A percentile compares a stretch with the other conserved stretches of the same genome.
Conservation (phyloP, 192 early-diverging fungal species). For the Linnemannia schmuckeri region DNA sequence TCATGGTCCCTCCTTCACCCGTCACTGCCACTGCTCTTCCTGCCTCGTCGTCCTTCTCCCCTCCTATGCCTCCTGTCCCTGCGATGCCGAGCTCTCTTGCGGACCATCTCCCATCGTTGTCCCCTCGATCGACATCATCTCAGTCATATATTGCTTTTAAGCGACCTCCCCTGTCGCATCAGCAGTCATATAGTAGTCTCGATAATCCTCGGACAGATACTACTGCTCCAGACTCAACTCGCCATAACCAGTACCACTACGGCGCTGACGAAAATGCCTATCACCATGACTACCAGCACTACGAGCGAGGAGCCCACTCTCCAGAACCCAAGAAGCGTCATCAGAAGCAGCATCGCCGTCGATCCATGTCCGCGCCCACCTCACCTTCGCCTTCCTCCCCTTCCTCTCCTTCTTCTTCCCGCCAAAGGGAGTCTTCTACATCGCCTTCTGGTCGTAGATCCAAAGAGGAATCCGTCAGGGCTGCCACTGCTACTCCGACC, state of each 20-base stretch:
- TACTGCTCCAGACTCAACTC: neutral
- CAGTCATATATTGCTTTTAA: neutral
- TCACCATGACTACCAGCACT: neutral
- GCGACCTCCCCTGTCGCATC: constrained; percentile 1
- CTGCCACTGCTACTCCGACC: neutral
- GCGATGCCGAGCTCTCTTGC: constrained; percentile 1
- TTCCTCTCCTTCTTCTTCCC: neutral
- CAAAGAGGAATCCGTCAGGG: neutral
- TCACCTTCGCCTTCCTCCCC: constrained; percentile 5
- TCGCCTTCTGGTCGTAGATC: no score
- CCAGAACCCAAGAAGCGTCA: constrained; percentile 1
- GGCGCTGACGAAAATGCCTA: neutral
- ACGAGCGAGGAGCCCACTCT: neutral
- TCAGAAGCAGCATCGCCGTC: neutral
- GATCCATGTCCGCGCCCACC: constrained; percentile 23
- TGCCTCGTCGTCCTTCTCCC: constrained; percentile 7
- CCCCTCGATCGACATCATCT: neutral
- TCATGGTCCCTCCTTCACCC: constrained; percentile 8
- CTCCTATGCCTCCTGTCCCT: neutral
- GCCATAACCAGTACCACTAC: neutral
- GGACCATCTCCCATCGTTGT: constrained; percentile 19
- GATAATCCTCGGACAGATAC: neutral
- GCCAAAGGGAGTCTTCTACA: neutral
- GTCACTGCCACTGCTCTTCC: neutral
- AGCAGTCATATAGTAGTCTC: constrained; percentile 3